phyloP scores from a whole-genome alignment of 805 yeast species.

The Sugiyamaella mastotermitis region DNA sequence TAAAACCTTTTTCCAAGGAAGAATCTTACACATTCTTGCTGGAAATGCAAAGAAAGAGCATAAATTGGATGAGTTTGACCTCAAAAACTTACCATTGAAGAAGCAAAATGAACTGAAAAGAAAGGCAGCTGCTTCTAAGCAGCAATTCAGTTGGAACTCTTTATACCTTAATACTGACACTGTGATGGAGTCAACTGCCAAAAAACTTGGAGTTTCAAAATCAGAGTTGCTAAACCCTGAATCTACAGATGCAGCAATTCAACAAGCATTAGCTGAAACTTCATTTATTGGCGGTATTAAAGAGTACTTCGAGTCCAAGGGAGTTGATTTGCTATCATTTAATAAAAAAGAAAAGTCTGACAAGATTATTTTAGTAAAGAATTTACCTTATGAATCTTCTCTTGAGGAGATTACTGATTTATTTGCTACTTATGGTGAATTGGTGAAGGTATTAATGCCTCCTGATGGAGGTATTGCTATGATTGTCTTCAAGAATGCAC shows the following conservation, averaged over 20 bases:
- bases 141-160: conserved; percentile 93
- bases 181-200: conserved; percentile 82
- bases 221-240: conserved; percentile 83
- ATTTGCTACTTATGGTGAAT: conserved; percentile 72
- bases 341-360: conserved; percentile 68
- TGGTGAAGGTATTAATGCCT: conserved; percentile 82
- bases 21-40: conserved; percentile 83
- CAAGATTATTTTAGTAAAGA: conserved; percentile 73
- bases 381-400: conserved; percentile 84
- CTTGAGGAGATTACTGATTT: conserved; percentile 74
- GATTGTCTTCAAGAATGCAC: conserved; percentile 76
- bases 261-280: conserved; percentile 96
- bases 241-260: conserved; percentile 81
- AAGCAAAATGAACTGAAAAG: conserved; percentile 82
- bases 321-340: conserved; percentile 77
- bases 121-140: conserved; percentile 76
- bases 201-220: conserved; percentile 74
- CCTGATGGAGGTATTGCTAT: conserved; percentile 96
- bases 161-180: conserved; percentile 87
- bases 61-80: conserved; percentile 81
- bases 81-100: conserved; percentile 85
- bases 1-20: conserved; percentile 88
- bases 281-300: conserved; percentile 90
- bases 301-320: conserved; percentile 75
- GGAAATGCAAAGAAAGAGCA: conserved; percentile 80